Evolutionary conservation across 257 asterid genomes (phyloP).

Genomic region (Leonotis leonurus): DNA sequence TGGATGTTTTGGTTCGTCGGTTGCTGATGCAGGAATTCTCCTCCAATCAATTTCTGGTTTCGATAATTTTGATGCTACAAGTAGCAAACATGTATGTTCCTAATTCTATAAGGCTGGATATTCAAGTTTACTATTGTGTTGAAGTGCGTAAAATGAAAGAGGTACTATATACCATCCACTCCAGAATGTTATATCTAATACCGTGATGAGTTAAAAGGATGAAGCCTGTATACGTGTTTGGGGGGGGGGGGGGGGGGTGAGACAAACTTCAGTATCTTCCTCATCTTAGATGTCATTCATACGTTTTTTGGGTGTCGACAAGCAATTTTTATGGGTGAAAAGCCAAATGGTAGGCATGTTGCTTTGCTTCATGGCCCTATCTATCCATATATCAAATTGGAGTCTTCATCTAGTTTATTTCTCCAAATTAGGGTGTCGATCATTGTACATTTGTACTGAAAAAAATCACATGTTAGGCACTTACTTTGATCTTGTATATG

Average conservation of each 20-base stretch:
- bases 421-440: neutral
- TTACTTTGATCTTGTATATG: constrained; percentile 9
- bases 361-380: neutral
- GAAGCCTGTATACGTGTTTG: too few species aligned
- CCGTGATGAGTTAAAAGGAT: neutral
- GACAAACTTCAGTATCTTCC: neutral
- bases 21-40: constrained; percentile 89
- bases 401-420: constrained; percentile 5
- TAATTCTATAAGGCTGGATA: constrained; percentile 3
- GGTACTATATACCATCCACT: neutral
- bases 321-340: neutral
- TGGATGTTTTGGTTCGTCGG: constrained; percentile 98
- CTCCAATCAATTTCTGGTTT: constrained; percentile 70
- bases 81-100: constrained; percentile 56
- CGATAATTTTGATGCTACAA: constrained; percentile 89
- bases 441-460: neutral
- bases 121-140: neutral
- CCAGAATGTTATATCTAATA: neutral
- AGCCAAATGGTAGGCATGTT: neutral
- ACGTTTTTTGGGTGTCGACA: neutral
- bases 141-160: neutral
- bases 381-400: neutral
- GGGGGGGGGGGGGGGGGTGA: neutral
- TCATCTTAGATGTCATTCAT: neutral
- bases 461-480: neutral